These are phyloP conservation scores for Suillus luteus DNA, from an alignment of 768 basidiomycete genomes.

Conservation along the genomic window DNA sequence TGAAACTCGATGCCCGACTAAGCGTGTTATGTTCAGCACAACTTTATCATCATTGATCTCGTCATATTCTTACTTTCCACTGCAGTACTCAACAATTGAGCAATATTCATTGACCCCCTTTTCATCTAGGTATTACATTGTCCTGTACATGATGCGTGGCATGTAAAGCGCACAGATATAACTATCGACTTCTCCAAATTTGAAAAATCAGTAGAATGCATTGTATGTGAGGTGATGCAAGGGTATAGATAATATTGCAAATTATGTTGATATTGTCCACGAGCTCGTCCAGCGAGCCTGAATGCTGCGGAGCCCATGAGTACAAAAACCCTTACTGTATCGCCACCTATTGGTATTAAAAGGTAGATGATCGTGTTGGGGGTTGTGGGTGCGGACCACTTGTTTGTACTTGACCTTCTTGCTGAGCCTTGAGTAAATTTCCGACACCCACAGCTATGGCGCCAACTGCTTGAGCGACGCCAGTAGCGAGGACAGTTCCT, in stretches of 20 bases:
- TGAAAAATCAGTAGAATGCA: slow-evolving; percentile 3
- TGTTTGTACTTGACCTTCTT: slow-evolving; percentile 38
- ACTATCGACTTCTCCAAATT: neutral
- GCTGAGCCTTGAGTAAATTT: slow-evolving; percentile 51
- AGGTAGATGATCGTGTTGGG: slow-evolving; percentile 33
- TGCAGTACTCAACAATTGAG: neutral
- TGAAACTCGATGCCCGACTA: neutral
- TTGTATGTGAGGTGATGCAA: slow-evolving; percentile 10
- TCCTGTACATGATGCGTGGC: slow-evolving; percentile 1
- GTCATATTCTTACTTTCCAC: neutral
- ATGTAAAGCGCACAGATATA: neutral
- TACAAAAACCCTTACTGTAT: neutral
- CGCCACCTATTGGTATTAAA: slow-evolving; percentile 21
- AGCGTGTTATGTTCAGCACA: neutral
- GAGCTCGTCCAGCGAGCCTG: slow-evolving; percentile 27
- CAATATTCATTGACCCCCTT: neutral
- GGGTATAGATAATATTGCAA: slow-evolving; percentile 25
- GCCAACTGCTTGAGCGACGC: slow-evolving; percentile 76
- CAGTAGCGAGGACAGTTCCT: slow-evolving; percentile 70
- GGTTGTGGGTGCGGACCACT: slow-evolving; percentile 27
- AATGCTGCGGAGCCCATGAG: slow-evolving; percentile 10
- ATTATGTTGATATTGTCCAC: slow-evolving; percentile 19
- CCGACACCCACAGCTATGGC: slow-evolving; percentile 79
- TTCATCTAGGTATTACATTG: neutral
- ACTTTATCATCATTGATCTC: neutral